These are phyloP conservation scores for Leishmania major DNA, from an alignment of 208 protist genomes.

Conservation along the genomic window DNA sequence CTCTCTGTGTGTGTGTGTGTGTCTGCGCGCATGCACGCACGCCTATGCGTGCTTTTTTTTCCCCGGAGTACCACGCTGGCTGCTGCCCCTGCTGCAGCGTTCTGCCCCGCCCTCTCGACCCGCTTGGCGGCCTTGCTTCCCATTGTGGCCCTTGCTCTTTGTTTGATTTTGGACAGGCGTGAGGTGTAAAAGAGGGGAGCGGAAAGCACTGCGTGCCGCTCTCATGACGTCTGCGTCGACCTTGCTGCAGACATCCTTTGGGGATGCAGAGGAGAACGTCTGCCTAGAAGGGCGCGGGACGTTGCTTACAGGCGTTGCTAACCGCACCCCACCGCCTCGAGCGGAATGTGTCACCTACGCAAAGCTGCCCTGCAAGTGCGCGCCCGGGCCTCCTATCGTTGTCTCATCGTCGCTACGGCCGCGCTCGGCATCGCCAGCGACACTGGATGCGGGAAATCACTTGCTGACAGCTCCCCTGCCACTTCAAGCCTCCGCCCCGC, in stretches of 20 bases:
- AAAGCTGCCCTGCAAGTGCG: slow-evolving; percentile 15
- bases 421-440: background rate
- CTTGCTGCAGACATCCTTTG: background rate
- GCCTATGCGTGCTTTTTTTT: background rate
- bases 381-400: slow-evolving; percentile 24
- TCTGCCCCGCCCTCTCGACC: background rate
- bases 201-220: background rate
- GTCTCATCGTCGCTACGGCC: background rate
- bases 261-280: background rate
- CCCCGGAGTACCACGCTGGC: background rate
- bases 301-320: background rate
- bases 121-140: background rate
- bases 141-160: background rate
- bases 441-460: background rate
- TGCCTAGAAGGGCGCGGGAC: background rate
- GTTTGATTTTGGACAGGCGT: background rate
- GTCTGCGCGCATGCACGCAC: background rate
- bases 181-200: background rate
- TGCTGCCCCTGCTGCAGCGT: background rate
- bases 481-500: background rate
- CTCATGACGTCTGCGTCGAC: background rate
- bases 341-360: slow-evolving; percentile 15
- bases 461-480: background rate
- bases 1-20: background rate
- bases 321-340: background rate